These are phyloP conservation scores for Oidiodendron maius DNA, from an alignment of 495 filamentous ascomycete species.

Conservation along the genomic window DNA sequence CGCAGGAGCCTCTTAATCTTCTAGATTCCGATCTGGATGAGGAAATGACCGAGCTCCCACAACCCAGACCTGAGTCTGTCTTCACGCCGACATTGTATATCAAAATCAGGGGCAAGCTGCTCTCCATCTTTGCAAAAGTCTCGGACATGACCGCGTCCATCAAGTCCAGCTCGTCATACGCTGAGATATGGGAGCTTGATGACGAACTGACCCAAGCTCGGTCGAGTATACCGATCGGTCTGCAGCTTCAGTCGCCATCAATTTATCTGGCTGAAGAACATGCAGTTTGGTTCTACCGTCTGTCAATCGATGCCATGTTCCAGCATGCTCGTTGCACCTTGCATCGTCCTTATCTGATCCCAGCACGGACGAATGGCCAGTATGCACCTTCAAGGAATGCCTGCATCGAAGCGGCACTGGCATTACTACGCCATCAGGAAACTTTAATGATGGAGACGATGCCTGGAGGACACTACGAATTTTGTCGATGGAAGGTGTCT, in stretches of 20 bases:
- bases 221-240: constrained; percentile 54
- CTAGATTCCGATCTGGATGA: constrained; percentile 43
- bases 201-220: constrained; percentile 45
- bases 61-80: constrained; percentile 33
- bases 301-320: constrained; percentile 61
- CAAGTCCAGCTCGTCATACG: constrained; percentile 47
- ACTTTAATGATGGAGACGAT: constrained; percentile 28
- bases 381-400: constrained; percentile 61
- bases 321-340: constrained; percentile 66
- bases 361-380: too few relatives aligned
- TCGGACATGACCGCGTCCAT: constrained; percentile 32
- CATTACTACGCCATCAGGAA: constrained; percentile 45
- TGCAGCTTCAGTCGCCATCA: constrained; percentile 53
- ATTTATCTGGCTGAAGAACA: constrained; percentile 51
- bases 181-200: constrained; percentile 60
- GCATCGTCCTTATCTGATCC: constrained; percentile 67
- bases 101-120: constrained; percentile 35
- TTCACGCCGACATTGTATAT: constrained; percentile 40
- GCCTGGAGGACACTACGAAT: constrained; percentile 28
- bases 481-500: constrained; percentile 35
- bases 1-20: constrained; percentile 36
- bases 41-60: constrained; percentile 36
- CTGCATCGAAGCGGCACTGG: constrained; percentile 63
- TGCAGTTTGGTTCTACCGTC: constrained; percentile 63
- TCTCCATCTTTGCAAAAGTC: constrained; percentile 30